A percentile compares a stretch with the other conserved stretches of the same genome.
These are phyloP conservation scores for Suillus ampliporus DNA, from an alignment of 768 basidiomycete species.

Conservation along the genomic window DNA sequence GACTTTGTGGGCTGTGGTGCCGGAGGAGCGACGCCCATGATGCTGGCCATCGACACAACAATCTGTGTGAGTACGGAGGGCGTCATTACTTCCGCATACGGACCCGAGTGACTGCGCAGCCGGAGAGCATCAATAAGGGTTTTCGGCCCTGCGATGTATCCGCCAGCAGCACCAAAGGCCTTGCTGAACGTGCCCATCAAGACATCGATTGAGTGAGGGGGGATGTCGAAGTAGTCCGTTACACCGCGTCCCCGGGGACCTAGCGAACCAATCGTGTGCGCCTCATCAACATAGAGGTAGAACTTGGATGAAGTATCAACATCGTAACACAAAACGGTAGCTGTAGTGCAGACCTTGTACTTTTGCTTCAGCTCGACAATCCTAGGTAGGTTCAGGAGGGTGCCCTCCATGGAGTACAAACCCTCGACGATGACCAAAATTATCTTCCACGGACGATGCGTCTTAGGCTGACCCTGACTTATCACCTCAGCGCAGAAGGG, in stretches of 20 bases:
- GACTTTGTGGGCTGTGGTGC: constrained; percentile 41
- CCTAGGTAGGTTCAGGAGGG: constrained; percentile 80
- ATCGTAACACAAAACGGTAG: neutral
- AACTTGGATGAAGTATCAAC: constrained; percentile 59
- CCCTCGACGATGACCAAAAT: constrained; percentile 95
- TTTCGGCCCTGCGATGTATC: constrained; percentile 90
- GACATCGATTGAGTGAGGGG: constrained; percentile 84
- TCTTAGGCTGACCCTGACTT: constrained; percentile 96
- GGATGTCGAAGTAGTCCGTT: constrained; percentile 89
- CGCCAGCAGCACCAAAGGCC: constrained; percentile 92
- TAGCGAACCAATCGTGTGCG: constrained; percentile 95
- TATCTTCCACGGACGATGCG: constrained; percentile 99
- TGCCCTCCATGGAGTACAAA: constrained; percentile 99
- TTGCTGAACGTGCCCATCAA: constrained; percentile 99
- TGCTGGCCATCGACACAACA: constrained; percentile 91
- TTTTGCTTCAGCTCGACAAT: constrained; percentile 88
- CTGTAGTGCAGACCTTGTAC: constrained; percentile 78
- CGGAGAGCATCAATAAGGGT: constrained; percentile 82
- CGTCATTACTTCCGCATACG: constrained; percentile 90
- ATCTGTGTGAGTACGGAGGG: constrained; percentile 93
- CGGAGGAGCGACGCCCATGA: constrained; percentile 80
- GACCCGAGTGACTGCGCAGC: constrained; percentile 76
- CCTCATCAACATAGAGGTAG: constrained; percentile 95
- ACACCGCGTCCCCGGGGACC: constrained; percentile 96
- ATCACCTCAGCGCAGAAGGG: constrained; percentile 86